Base-by-base conservation (phyloP, 2,329 filamentous ascomycete genomes). In the Thelonectria olida region DNA sequence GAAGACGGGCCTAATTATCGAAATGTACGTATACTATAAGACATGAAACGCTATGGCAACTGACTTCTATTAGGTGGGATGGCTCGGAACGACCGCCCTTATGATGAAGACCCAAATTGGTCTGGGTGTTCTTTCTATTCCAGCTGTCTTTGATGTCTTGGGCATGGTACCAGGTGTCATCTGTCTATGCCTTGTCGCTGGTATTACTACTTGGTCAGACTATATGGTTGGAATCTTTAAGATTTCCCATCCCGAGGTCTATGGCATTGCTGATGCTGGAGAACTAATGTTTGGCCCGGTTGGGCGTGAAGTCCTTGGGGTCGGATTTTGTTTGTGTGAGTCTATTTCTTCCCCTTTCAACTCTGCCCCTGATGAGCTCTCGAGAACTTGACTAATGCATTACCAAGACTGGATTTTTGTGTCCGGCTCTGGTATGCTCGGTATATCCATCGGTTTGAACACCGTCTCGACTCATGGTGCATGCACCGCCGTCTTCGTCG, bases 181-280 rank as follows among this genome's bases (percentile, higher is more conserved):
- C 19, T 72, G 76, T 25, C 71, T 84, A 3, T 31, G 76, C 2
- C 61, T 68, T 5, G 75, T 84, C 34, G 79, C 74, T 1, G 59
- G 28, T 22, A 81, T 83, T 62, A 83, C 81, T 0, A 81, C 78
- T 1, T 84, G 81, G 81, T 81, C 80, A 3, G 75, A 76, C 54
- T 82, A 80, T 62, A 80, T 82, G 17, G 74, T 84, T 8, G 81
- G 80, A 8, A 68, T 74, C 20, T 85, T 85, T 74, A 85, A 85
- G 66, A 59, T 82, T 31, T 72, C 73, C n/a, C 83, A 85, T 65
- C 78, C 76, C 3, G 76, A 81, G 39, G 79, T 85, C 2, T 84
- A 85, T 67, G 78, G 81, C 34, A 82, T 85, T 62, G 82, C 84
- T 55, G 83, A 85, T 64, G 83, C 79, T 1, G 83, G 82, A 20